Evolutionary conservation across 1,139 yeast genomes (phyloP).

Genomic region (Candida buenavistaensis): DNA sequence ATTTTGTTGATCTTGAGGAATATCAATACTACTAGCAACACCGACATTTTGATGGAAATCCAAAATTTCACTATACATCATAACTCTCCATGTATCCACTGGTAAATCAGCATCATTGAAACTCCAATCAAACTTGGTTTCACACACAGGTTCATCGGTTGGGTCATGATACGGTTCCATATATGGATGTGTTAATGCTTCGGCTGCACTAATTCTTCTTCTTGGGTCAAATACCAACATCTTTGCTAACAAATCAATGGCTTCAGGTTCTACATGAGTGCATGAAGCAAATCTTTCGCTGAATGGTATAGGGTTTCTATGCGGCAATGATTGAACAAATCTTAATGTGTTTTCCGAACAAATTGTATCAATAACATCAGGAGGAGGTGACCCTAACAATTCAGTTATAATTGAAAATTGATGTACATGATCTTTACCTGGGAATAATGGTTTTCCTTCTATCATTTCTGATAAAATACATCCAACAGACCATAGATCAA

Average conservation of each 20-base stretch:
- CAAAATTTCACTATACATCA: conserved; percentile 97
- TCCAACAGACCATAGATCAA: conserved; percentile 99
- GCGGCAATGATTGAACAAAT: conserved; percentile 91
- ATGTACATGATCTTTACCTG: conserved; percentile 98
- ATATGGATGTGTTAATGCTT: conserved; percentile 87
- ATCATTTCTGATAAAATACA: conserved; percentile 98
- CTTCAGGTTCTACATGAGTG: conserved; percentile 84
- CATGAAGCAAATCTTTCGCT: conserved; percentile 67
- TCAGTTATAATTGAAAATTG: conserved; percentile 97
- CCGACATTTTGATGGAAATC: conserved; percentile 84
- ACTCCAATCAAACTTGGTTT: conserved; percentile 94
- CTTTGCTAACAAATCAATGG: conserved; percentile 81
- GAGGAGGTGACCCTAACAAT: conserved; percentile 93
- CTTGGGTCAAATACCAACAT: conserved; percentile 96
- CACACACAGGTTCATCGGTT: conserved; percentile 94
- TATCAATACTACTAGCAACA: conserved; percentile 11
- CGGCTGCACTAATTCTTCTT: conserved; percentile 89
- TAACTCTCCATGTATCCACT: conserved; percentile 97
- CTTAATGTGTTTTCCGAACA: conserved; percentile 93
- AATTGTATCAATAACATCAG: conserved; percentile 92
- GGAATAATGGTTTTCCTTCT: conserved; percentile 97
- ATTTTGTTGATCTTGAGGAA: conserved; percentile 1
- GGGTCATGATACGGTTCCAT: conserved; percentile 98
- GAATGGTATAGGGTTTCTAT: conserved; percentile 88
- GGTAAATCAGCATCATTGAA: conserved; percentile 98